These are phyloP conservation scores for Parasitella parasitica DNA, from an alignment of 371 early-diverging fungal genomes.

Conservation along the genomic window DNA sequence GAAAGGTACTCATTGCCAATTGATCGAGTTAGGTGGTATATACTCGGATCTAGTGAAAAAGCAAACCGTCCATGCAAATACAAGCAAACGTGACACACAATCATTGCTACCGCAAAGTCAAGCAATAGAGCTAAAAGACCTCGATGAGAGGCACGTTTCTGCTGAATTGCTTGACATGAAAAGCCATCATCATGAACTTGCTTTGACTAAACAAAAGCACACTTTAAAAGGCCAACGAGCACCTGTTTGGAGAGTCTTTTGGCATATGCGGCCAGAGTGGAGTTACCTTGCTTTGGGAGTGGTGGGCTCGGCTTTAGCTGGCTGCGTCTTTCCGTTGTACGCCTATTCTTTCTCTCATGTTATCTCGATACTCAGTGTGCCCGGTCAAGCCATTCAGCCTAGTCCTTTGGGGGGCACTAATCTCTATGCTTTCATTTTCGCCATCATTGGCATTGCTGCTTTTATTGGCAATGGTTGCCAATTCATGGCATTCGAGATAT, in stretches of 20 bases:
- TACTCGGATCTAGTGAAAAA: slow-evolving; percentile 52
- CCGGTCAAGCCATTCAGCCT: slow-evolving; percentile 24
- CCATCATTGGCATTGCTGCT: slow-evolving; percentile 45
- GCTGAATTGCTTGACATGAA: background rate
- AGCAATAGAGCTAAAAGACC: background rate
- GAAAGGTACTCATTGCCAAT: slow-evolving; percentile 60
- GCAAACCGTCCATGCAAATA: slow-evolving; percentile 19
- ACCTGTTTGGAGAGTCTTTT: slow-evolving; percentile 40
- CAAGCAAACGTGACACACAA: background rate
- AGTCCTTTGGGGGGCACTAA: slow-evolving; percentile 51
- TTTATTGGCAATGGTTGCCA: slow-evolving; percentile 39
- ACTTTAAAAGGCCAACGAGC: slow-evolving; percentile 37
- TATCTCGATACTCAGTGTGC: background rate
- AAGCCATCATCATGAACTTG: background rate
- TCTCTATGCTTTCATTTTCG: slow-evolving; percentile 74
- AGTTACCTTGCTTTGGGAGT: slow-evolving; percentile 31
- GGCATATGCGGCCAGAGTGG: slow-evolving; percentile 35
- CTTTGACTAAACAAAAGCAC: background rate
- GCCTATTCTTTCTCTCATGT: slow-evolving; percentile 35
- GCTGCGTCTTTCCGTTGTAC: slow-evolving; percentile 39
- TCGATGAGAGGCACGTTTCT: background rate
- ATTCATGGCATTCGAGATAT: slow-evolving; percentile 39
- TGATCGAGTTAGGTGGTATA: slow-evolving; percentile 39
- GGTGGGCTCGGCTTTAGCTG: slow-evolving; percentile 50
- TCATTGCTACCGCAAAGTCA: slow-evolving; percentile 2